Conservation (phyloP, 805 yeast genomes). For the Cyberlindnera americana region DNA sequence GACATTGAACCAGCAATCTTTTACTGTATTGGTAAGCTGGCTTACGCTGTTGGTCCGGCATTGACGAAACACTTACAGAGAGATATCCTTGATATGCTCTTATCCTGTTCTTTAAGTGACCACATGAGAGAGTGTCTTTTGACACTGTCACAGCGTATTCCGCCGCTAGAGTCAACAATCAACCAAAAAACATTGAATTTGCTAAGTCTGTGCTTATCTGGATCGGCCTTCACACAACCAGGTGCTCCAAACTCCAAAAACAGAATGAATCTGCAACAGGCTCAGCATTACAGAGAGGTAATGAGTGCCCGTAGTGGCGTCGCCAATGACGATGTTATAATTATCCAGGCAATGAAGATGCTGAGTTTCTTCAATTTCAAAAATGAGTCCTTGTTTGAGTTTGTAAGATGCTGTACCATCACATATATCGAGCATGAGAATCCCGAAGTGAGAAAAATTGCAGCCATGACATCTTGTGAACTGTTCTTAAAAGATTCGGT, state of each 20-base stretch:
- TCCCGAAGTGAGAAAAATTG: constrained; percentile 75
- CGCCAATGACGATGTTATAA: constrained; percentile 42
- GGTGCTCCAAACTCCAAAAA: constrained; percentile 66
- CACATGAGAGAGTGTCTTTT: constrained; percentile 75
- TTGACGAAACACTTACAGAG: constrained; percentile 82
- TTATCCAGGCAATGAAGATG: constrained; percentile 77
- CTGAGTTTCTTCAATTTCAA: constrained; percentile 71
- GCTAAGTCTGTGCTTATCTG: constrained; percentile 73
- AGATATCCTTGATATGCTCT: constrained; percentile 73
- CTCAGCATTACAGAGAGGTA: constrained; percentile 72
- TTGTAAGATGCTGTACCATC: constrained; percentile 82
- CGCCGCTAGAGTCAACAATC: constrained; percentile 72
- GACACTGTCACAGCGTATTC: constrained; percentile 66
- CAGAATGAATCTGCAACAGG: constrained; percentile 58
- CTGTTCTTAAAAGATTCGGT: constrained; percentile 77
- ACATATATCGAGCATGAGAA: constrained; percentile 78
- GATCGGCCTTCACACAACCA: constrained; percentile 76
- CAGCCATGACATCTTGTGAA: constrained; percentile 79
- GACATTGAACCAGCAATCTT: constrained; percentile 84
- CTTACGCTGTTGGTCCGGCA: constrained; percentile 90
- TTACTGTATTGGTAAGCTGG: constrained; percentile 82
- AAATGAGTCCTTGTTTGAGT: constrained; percentile 76
- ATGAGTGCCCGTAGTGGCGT: constrained; percentile 71
- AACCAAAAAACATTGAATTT: constrained; percentile 68
- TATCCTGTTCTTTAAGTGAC: constrained; percentile 79